Percentiles rank a stretch among this genome's conserved stretches.
Evolutionary conservation across 2,329 filamentous ascomycete genomes (phyloP).

Genomic region (Colletotrichum tropicale): DNA sequence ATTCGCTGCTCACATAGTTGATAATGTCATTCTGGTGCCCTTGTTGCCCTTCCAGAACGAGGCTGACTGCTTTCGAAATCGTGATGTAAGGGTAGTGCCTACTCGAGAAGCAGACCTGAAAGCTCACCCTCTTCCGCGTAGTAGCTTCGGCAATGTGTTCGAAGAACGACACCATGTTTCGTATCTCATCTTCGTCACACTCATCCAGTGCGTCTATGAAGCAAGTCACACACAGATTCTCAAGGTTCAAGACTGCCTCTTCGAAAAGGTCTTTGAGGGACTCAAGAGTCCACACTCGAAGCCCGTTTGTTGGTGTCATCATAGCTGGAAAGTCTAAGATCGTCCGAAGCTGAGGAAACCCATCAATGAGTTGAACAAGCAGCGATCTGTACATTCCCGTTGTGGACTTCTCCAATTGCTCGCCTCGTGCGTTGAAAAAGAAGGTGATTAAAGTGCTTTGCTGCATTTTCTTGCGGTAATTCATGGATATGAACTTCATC

Average conservation of each 20-base stretch:
- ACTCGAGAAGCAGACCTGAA: slow-evolving; percentile 26
- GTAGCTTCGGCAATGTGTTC: neutral
- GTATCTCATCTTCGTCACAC: neutral
- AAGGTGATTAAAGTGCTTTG: neutral
- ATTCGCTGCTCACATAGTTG: slow-evolving; percentile 31
- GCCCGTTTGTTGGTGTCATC: rapidly evolving
- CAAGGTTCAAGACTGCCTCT: neutral
- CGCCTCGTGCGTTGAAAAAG: neutral
- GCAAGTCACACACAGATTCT: slow-evolving; percentile 3
- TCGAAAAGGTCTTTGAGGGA: neutral
- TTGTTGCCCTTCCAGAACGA: slow-evolving; percentile 28
- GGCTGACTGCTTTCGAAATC: slow-evolving; percentile 27
- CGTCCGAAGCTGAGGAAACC: neutral
- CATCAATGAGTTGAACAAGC: neutral
- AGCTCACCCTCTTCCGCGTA: neutral
- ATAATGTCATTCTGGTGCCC: slow-evolving; percentile 37
- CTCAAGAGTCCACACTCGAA: neutral
- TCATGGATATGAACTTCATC: neutral
- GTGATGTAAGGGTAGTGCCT: slow-evolving; percentile 17
- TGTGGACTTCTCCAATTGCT: neutral
- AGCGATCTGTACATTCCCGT: neutral
- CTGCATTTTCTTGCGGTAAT: neutral
- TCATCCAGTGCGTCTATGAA: slow-evolving; percentile 15
- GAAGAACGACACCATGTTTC: neutral
- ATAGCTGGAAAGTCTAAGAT: neutral